Conservation (phyloP, 805 yeast genomes). For the Ogataea salicorniae region DNA sequence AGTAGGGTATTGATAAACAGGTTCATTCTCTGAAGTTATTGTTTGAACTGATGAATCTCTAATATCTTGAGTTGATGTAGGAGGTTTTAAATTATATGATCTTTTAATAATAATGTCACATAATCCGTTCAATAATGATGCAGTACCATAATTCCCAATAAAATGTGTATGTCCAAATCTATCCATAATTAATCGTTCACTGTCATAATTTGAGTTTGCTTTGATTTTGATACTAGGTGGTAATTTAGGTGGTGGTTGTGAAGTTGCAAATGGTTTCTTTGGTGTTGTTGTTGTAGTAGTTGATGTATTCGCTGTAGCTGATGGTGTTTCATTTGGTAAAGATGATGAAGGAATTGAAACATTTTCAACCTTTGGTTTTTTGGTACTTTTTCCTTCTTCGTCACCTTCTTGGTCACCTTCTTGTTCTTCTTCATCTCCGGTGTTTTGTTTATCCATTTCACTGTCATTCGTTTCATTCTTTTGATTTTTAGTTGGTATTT, state of each 20-base stretch:
- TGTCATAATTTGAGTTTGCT: conserved; percentile 18
- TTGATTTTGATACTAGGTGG: conserved; percentile 20
- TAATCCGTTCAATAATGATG: conserved; percentile 37
- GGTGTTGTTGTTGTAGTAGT: not conserved
- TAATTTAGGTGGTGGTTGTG: conserved; percentile 8
- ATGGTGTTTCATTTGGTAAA: not conserved
- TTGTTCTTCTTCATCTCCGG: not conserved
- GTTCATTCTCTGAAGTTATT: conserved; percentile 31
- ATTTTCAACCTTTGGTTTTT: not conserved
- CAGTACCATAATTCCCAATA: conserved; percentile 43
- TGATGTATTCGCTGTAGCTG: no score
- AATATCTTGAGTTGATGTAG: conserved; percentile 30
- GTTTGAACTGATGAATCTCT: conserved; percentile 31
- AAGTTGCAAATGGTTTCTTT: not conserved
- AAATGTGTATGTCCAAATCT: conserved; percentile 43
- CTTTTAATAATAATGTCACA: conserved; percentile 39
- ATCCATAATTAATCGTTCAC: conserved; percentile 38
- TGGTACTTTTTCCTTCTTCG: not conserved
- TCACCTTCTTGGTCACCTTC: conserved; percentile 1
- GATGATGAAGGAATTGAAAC: no score
- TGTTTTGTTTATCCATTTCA: not conserved
- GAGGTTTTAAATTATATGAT: conserved; percentile 31
- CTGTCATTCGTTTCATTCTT: not conserved
- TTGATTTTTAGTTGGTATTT: not conserved
- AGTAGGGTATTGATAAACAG: conserved; percentile 31